Evolutionary conservation across 176 grass and related monocot species (phyloP).

Genomic region (Rhipidocladum racemiflorum): DNA sequence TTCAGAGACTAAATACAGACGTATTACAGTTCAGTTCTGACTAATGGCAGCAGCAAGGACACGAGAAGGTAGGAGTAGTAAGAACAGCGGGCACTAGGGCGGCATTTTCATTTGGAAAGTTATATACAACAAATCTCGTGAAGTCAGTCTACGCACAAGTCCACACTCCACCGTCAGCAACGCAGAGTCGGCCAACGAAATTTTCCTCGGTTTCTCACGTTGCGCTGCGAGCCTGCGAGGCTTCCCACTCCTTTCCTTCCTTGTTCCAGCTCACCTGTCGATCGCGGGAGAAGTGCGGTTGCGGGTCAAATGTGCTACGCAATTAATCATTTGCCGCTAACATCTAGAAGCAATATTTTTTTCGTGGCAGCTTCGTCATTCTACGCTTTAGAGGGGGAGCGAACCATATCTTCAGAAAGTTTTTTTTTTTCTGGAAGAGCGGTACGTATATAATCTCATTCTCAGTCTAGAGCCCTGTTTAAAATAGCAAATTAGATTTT

Average conservation of each 20-base stretch:
- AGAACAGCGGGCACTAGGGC: too few species aligned
- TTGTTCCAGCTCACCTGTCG: too few species aligned
- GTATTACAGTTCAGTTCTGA: neutral
- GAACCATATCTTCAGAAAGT: neutral
- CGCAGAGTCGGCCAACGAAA: neutral
- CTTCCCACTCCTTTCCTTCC: neutral
- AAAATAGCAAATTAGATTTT: neutral
- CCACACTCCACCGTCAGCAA: constrained; percentile 39
- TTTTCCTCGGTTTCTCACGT: neutral
- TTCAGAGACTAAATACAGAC: neutral
- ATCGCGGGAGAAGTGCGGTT: too few species aligned
- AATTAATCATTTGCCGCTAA: neutral
- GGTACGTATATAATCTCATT: too few species aligned
- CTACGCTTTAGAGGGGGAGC: too few species aligned
- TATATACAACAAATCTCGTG: too few species aligned
- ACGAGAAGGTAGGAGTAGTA: neutral
- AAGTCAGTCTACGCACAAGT: constrained; percentile 18
- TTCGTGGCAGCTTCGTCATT: too few species aligned
- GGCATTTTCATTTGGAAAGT: too few species aligned
- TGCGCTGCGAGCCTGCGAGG: neutral
- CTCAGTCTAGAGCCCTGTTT: neutral
- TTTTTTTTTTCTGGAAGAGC: too few species aligned
- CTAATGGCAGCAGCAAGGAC: neutral
- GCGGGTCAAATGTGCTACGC: neutral
- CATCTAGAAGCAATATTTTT: neutral